Evolutionary conservation across 1,139 yeast species (phyloP).

Genomic region (Saccharomyces uvarum): DNA sequence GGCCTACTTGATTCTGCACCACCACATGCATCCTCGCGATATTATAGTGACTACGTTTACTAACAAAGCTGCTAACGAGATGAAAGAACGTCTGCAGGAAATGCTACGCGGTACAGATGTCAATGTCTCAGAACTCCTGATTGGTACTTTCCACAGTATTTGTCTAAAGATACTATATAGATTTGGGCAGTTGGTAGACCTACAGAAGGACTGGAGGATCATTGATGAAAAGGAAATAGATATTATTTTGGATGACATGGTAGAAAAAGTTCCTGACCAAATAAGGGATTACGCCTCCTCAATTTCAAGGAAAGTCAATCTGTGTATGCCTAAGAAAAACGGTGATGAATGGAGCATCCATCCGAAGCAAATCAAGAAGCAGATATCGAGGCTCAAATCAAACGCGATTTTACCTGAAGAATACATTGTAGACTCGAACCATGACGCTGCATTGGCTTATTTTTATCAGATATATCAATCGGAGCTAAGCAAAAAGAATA

Average conservation of each 20-base stretch:
- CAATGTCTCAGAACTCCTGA: slow-evolving; percentile 39
- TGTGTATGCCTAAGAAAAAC: slow-evolving; percentile 23
- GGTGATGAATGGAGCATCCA: slow-evolving; percentile 28
- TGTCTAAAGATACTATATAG: slow-evolving; percentile 53
- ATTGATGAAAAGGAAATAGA: slow-evolving; percentile 62
- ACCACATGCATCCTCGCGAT: slow-evolving; percentile 47
- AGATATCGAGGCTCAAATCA: slow-evolving; percentile 49
- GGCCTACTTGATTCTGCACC: slow-evolving; percentile 52
- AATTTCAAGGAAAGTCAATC: slow-evolving; percentile 24
- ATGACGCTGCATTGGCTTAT: slow-evolving; percentile 30
- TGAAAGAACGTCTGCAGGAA: slow-evolving; percentile 49
- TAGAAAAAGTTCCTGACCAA: slow-evolving; percentile 34
- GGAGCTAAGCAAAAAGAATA: slow-evolving; percentile 34
- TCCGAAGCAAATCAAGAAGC: slow-evolving; percentile 35
- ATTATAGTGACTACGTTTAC: slow-evolving; percentile 86
- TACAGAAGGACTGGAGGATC: slow-evolving; percentile 43
- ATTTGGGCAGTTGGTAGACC: slow-evolving; percentile 48
- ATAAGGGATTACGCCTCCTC: slow-evolving; percentile 29
- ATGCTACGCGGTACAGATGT: slow-evolving; percentile 39
- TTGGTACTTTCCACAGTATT: slow-evolving; percentile 85
- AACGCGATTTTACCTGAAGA: slow-evolving; percentile 38
- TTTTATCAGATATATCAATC: slow-evolving; percentile 50
- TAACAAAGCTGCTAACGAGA: slow-evolving; percentile 80
- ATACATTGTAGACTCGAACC: slow-evolving; percentile 27
- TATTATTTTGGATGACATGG: slow-evolving; percentile 41